Evolutionary conservation across 192 early-diverging fungal genomes (phyloP).

Genomic region (Helicostylum pulchrum): DNA sequence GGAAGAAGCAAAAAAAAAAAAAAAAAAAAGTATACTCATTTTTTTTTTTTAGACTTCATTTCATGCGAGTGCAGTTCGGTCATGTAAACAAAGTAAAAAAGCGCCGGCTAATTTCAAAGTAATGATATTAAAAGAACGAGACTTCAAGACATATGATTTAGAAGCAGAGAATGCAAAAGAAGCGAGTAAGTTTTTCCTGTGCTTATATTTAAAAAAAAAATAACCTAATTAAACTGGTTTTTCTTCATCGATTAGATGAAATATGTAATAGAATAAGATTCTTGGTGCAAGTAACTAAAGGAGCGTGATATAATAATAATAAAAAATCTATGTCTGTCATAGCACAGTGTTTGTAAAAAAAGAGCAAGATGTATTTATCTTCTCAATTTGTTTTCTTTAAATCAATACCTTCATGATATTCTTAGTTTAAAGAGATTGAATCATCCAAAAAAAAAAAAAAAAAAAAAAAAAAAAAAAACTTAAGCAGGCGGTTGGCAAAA

Average conservation of each 20-base stretch:
- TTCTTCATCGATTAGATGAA: constrained; percentile 19
- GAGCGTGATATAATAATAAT: constrained; percentile 5
- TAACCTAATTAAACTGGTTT: neutral
- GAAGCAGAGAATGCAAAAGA: constrained; percentile 68
- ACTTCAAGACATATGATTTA: constrained; percentile 75
- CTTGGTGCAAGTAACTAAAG: constrained; percentile 31
- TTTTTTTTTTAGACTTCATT: constrained; percentile 47
- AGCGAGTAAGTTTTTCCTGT: constrained; percentile 48
- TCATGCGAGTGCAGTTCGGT: constrained; percentile 58
- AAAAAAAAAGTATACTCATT: constrained; percentile 23
- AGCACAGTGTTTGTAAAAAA: too few relatives aligned
- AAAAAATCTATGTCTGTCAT: neutral
- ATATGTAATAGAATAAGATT: constrained; percentile 35
- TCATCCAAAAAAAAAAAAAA: too few relatives aligned
- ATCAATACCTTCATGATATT: too few relatives aligned
- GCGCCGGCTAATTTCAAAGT: constrained; percentile 68
- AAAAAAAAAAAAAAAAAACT: too few relatives aligned
- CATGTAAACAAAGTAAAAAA: constrained; percentile 71
- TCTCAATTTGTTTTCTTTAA: too few relatives aligned
- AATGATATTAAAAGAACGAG: constrained; percentile 53
- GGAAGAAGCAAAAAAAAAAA: too few relatives aligned
- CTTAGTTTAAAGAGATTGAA: too few relatives aligned
- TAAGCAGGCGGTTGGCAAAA: too few relatives aligned
- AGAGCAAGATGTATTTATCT: too few relatives aligned
- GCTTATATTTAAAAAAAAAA: neutral